Evolutionary conservation across 805 yeast species (phyloP), one percentile per base, ranked within the genome.

Genomic region (Brettanomyces bruxellensis): DNA sequence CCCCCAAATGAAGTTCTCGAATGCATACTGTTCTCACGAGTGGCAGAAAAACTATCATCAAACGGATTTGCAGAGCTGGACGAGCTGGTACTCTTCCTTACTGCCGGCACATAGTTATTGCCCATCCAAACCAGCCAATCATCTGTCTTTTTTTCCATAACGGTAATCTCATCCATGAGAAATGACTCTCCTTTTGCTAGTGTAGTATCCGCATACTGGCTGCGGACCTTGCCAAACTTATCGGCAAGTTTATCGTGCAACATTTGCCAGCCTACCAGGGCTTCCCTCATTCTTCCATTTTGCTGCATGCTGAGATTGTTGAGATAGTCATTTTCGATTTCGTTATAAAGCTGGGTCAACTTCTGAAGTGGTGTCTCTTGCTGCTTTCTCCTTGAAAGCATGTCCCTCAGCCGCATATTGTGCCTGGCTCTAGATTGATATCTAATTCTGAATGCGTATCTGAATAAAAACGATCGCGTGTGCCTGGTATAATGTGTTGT

Each of bases 251-350:
- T 73, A 2, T 85, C 78, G 51, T 81, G 86, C n/a, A 85, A 62
- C 2, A 79, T 68, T 52, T 79, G 83, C 90, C 91, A 83, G 3
- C 90, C 90, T 49, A 74, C 76, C 22, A 82, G 62, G 2, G 89
- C 84, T 14, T 73, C 77, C 43, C 70, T 74, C 40, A 70, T 60
- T 22, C 73, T 70, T 34, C 71, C 68, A 18, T 68, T 66, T 48
- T 83, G 83, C 55, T 84, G 89, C 18, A 79, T 58, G 3, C 78
- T 69, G 43, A 80, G 50, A 57, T 81, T 78, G 49, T 71, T 68
- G 44, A 83, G 69, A 4, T 86, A 73, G 49, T 68, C 70, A 54
- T 76, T 76, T 43, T 86, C 83, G 43, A 78, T 70, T 49, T 78
- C 83, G 51, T 77, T 73, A 61, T 83, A 83, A 1, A 82, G 61